Base-by-base conservation (phyloP, 441 rosid species). In the Iberis amara region DNA sequence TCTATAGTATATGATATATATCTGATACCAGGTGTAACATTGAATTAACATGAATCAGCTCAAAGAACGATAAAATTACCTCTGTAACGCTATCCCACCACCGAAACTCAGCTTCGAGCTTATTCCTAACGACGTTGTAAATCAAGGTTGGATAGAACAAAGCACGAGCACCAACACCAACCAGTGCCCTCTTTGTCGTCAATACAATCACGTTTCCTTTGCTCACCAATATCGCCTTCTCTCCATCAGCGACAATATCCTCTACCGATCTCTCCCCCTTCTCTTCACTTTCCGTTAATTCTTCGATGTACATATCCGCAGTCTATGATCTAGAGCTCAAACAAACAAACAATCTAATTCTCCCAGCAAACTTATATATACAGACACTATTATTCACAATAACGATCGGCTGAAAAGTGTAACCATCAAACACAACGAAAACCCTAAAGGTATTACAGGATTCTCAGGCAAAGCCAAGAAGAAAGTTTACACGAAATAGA, bases 21-120 rank as follows among this genome's bases (percentile, higher is more conserved):
- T 18, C 21, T 18, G 21, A 18, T 18, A 18, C 21, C 21, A 18
- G n/a, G n/a, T n/a, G 2, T 18, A 18, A 18, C 21, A 18, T 18
- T 18, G 21, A 18, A 18, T 18, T 18, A 18, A 3, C 21, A 18
- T 18, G 21, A 18, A 47, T 11, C 6, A 55, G 62, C 63, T 49
- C 11, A 54, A 60, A 26, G 11, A 6, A 10, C 2, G 9, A 39
- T 3, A 11, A 13, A 12, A 5, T 52, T 52, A 83, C 91, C 85
- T 79, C 73, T 26, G 68, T 81, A 2, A 80, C 80, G 30, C 83
- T 67, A 64, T 83, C 91, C 91, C 91, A 83, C 91, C 91, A 83
- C 3, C 81, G 76, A 70, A 83, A 83, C 54, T 80, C 87, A 7
- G 81, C 6, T 71, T 83, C 80, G 14, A 80, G 55, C 78, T 64